phyloP scores from a whole-genome alignment of 163 green algal genomes.

The Trebouxiophyceae sp. region DNA sequence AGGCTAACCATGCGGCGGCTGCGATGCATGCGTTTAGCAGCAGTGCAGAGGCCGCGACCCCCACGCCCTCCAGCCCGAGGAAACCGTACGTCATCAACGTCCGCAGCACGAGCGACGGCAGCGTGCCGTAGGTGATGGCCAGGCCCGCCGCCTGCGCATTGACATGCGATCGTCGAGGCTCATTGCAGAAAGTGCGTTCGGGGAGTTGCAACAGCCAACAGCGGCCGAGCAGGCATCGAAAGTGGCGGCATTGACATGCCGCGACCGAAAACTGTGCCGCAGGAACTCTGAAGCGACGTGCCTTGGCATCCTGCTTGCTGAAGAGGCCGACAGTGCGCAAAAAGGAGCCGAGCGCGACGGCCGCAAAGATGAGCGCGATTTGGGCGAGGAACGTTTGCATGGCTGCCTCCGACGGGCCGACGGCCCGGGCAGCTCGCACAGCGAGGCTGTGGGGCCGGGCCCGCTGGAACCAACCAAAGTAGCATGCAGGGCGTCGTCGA shows the following conservation, averaged over 20 bases:
- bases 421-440: too few species aligned
- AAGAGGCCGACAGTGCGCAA: neutral
- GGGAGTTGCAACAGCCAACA: too few species aligned
- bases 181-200: neutral
- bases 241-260: neutral
- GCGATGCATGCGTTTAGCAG: neutral
- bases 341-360: neutral
- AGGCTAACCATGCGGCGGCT: neutral
- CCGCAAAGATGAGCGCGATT: neutral
- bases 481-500: too few species aligned
- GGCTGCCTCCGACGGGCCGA: too few species aligned
- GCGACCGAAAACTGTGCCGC: too few species aligned
- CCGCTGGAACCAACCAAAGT: too few species aligned
- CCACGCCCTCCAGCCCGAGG: neutral
- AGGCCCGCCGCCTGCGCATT: neutral
- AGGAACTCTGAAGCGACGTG: neutral
- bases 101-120: slow-evolving; percentile 50
- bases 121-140: slow-evolving; percentile 31
- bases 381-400: neutral
- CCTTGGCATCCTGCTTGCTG: neutral
- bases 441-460: too few species aligned
- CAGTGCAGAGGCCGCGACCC: neutral
- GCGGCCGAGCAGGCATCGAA: neutral
- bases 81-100: slow-evolving; percentile 30
- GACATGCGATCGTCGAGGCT: neutral